Conservation (phyloP, 2,329 filamentous ascomycete genomes). For the Pseudogymnoascus sp. region DNA sequence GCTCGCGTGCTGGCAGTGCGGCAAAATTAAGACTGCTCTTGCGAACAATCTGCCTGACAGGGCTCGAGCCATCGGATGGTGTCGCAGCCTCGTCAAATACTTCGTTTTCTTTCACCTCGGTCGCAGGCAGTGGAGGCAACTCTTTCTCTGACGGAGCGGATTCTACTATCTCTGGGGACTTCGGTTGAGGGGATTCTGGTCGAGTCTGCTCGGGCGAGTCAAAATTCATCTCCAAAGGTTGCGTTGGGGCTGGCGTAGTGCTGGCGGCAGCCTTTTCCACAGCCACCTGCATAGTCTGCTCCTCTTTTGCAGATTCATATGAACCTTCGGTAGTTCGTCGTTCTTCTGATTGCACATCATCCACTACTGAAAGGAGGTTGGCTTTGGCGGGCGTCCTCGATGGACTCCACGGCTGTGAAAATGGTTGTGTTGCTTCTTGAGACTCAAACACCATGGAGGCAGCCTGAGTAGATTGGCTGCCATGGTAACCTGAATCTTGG, state of each 20-base stretch:
- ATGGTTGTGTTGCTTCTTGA: not conserved
- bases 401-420: slow-evolving; percentile 25
- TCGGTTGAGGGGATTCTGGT: not conserved
- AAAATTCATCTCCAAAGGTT: slow-evolving; percentile 2
- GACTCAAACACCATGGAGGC: slow-evolving; percentile 1
- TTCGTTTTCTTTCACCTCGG: not conserved
- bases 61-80: slow-evolving; percentile 63
- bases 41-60: slow-evolving; percentile 66
- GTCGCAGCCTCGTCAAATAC: slow-evolving; percentile 31
- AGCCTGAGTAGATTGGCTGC: slow-evolving; percentile 41
- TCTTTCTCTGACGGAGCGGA: not conserved
- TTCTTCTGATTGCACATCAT: slow-evolving; percentile 18
- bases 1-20: slow-evolving; percentile 83
- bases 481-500: slow-evolving; percentile 64
- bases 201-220: not conserved
- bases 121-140: not conserved
- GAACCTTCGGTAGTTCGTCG: slow-evolving; percentile 25
- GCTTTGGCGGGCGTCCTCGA: slow-evolving; percentile 24
- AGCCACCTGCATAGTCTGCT: slow-evolving; percentile 30
- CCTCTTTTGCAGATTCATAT: slow-evolving; percentile 37
- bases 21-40: slow-evolving; percentile 96
- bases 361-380: not conserved
- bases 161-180: not conserved
- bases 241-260: not conserved
- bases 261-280: slow-evolving; percentile 11